Evolutionary conservation across 2,329 filamentous ascomycete species (phyloP), one percentile per base, ranked within the genome.

Genomic region (Aureobasidium sp.): DNA sequence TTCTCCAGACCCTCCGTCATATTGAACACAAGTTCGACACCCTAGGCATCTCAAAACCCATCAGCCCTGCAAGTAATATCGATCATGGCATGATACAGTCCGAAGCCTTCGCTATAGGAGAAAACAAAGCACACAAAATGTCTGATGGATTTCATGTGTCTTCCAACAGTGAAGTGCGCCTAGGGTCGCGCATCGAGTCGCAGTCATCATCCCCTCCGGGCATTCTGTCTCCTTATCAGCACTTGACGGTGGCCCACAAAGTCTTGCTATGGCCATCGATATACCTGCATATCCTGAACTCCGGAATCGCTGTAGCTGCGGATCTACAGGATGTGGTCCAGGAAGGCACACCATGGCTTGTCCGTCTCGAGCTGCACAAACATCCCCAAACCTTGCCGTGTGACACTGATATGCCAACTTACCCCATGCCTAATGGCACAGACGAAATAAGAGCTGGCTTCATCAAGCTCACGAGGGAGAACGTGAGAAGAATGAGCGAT

Each of bases 11-110:
- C 10, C 73, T 85, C 54, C 81, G 78, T 63, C 75, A 71, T 57
- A 71, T 85, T 45, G 81, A 84, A 67, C 74, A 69, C 57, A 84
- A 84, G 69, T 76, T 85, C 64, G 81, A 85, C 70, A 71, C 67
- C 37, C 63, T 73, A 5, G 62, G 67, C 6, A 51, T 71, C 8
- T 58, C 51, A 10, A 59, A 57, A 25, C 19, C 61, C 4, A 50
- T 60, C 0, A 54, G 35, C 15, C 60, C 60, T 2, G 53, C 70
- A 67, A 67, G 70, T 29, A 58, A 58, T 33, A 15, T 17, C n/a
- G 45, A 58, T 11, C 47, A 33, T 40, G 21, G 17, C 19, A 11
- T 11, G 1, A 4, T n/a, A 29, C 55, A 47, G 17, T 17, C 55
- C 25, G 31, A 29, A 2, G 25, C 38, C 45, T 29, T 43, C 23